Percentiles rank a stretch among this genome's conserved stretches.
Evolutionary conservation across 768 basidiomycete genomes (phyloP).

Genomic region (Podaxis sp.): DNA sequence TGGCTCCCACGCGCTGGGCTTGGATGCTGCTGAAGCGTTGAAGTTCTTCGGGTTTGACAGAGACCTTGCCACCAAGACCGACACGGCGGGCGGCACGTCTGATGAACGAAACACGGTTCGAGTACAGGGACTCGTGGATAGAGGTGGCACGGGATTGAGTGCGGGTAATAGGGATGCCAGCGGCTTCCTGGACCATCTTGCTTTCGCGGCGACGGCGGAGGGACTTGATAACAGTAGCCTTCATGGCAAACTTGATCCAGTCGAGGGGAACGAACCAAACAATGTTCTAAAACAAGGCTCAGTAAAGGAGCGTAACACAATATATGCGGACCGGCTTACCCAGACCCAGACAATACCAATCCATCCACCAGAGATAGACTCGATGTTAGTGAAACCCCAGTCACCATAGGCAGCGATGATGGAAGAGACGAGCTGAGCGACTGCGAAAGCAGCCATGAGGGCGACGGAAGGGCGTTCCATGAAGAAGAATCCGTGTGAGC

Average conservation of each 20-base stretch:
- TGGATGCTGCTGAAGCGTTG: constrained; percentile 86
- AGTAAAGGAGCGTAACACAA: neutral
- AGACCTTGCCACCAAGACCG: constrained; percentile 79
- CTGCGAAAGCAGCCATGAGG: constrained; percentile 86
- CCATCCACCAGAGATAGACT: constrained; percentile 86
- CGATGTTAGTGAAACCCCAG: constrained; percentile 92
- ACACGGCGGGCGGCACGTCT: constrained; percentile 82
- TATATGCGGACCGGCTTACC: constrained; percentile 48
- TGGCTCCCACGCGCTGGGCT: constrained; percentile 70
- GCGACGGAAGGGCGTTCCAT: constrained; percentile 95
- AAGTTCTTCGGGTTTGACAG: constrained; percentile 80
- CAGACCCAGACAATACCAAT: constrained; percentile 97
- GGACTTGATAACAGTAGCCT: constrained; percentile 84
- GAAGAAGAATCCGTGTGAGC: constrained; percentile 94
- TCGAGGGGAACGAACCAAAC: constrained; percentile 96
- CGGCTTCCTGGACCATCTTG: constrained; percentile 34
- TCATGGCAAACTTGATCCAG: constrained; percentile 95
- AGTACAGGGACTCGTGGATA: constrained; percentile 90
- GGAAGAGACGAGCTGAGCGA: constrained; percentile 93
- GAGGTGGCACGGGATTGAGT: constrained; percentile 92
- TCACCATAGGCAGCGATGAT: constrained; percentile 94
- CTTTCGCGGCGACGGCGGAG: constrained; percentile 68
- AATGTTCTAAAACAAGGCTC: constrained; percentile 62
- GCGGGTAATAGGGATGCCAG: constrained; percentile 75
- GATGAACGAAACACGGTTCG: constrained; percentile 93